Percentiles rank a stretch among this genome's conserved stretches.
Conservation (phyloP, 75 land plant genomes). For the Cryptomeria japonica region DNA sequence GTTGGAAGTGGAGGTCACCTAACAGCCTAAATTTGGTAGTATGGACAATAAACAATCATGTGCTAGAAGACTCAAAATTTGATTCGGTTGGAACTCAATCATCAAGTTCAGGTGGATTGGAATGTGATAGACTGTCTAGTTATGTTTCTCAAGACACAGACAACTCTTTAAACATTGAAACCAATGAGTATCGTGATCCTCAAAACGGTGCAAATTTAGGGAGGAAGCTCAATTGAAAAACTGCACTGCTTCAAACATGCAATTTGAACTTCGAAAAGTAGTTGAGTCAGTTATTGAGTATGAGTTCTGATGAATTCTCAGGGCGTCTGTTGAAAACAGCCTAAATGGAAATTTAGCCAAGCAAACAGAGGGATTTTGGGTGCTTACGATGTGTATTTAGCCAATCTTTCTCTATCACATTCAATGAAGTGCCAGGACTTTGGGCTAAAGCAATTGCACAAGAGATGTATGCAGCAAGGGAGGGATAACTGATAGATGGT, state of each 20-base stretch:
- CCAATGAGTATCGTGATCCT: background rate
- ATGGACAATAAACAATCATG: background rate
- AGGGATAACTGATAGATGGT: background rate
- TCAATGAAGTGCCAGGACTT: slow-evolving; percentile 12
- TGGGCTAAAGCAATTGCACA: slow-evolving; percentile 13
- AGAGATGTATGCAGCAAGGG: slow-evolving; percentile 6
- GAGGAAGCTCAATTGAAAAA: background rate
- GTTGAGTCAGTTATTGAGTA: background rate
- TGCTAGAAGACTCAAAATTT: background rate
- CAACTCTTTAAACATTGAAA: background rate
- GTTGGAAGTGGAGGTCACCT: background rate
- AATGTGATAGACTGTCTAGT: background rate
- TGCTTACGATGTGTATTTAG: slow-evolving; percentile 15
- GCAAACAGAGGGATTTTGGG: background rate
- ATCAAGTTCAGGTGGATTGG: background rate
- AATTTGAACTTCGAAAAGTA: background rate
- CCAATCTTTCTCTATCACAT: slow-evolving; percentile 6
- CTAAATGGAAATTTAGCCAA: background rate
- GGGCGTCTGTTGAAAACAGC: background rate
- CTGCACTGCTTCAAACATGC: background rate
- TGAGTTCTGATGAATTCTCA: background rate
- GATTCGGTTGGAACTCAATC: background rate
- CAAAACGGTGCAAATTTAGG: background rate
- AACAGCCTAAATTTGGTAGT: background rate
- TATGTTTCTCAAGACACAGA: background rate